Conservation (phyloP, 352 stramenopile genomes). For the Phytophthora tentaculata region DNA sequence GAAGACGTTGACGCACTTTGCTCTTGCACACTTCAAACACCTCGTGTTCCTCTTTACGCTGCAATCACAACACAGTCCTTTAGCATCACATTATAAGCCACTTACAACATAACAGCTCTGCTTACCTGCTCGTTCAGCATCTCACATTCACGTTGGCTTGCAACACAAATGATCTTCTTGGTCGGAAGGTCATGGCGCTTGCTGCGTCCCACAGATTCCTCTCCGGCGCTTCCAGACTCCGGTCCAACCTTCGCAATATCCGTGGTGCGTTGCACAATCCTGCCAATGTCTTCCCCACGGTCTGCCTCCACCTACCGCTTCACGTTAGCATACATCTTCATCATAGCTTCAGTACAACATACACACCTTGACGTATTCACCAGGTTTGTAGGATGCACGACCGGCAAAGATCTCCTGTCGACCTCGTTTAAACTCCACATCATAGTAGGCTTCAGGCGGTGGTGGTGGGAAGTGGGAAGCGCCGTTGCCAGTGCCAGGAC, state of each 20-base stretch:
- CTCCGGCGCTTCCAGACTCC: slow-evolving; percentile 38
- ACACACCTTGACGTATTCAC: slow-evolving; percentile 93
- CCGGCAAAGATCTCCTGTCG: slow-evolving; percentile 92
- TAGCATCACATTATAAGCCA: background rate
- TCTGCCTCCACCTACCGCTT: slow-evolving; percentile 94
- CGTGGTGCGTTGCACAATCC: slow-evolving; percentile 90
- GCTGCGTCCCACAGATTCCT: slow-evolving; percentile 52
- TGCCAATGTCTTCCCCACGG: slow-evolving; percentile 96
- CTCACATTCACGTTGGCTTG: slow-evolving; percentile 92
- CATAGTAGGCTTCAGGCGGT: slow-evolving; percentile 89
- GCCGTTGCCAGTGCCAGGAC: slow-evolving; percentile 27
- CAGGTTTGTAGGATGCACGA: slow-evolving; percentile 86
- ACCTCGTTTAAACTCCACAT: slow-evolving; percentile 96
- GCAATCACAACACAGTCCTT: background rate
- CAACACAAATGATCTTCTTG: slow-evolving; percentile 94
- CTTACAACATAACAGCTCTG: background rate
- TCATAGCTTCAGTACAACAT: background rate
- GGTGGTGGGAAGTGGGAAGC: slow-evolving; percentile 55
- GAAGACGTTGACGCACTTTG: slow-evolving; percentile 93
- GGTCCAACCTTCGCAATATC: slow-evolving; percentile 81
- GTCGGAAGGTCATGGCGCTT: slow-evolving; percentile 77
- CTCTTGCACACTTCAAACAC: slow-evolving; percentile 96
- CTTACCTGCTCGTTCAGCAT: slow-evolving; percentile 89
- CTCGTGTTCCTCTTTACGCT: slow-evolving; percentile 95
- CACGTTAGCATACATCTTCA: background rate